Evolutionary conservation across 2,329 filamentous ascomycete genomes (phyloP).

Genomic region (Trichoderma oligosporum): DNA sequence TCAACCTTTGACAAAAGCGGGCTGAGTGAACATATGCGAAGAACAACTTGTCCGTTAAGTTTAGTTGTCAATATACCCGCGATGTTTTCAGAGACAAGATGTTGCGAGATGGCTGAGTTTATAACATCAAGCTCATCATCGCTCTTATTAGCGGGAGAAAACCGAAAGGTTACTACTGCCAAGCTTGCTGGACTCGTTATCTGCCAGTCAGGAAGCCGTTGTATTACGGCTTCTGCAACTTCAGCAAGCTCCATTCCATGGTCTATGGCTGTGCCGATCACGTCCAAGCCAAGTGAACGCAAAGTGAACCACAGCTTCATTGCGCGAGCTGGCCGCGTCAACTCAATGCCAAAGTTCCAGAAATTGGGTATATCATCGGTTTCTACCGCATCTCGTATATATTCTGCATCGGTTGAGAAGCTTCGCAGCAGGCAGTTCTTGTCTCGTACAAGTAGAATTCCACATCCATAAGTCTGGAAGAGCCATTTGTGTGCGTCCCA

Average conservation of each 20-base stretch:
- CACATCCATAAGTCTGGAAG: conserved; percentile 28
- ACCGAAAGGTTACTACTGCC: conserved; percentile 25
- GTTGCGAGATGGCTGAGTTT: conserved; percentile 15
- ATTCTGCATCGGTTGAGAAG: conserved; percentile 28
- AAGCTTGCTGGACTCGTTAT: conserved; percentile 27
- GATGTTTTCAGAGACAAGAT: conserved; percentile 10
- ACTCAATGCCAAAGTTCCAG: conserved; percentile 28
- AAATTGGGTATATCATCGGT: conserved; percentile 28
- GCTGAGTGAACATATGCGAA: conserved; percentile 19
- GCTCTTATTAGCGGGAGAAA: background rate
- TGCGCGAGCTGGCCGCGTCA: conserved; percentile 25
- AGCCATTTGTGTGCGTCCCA: conserved; percentile 31
- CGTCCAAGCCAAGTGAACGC: conserved; percentile 24
- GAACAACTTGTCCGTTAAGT: conserved; percentile 15
- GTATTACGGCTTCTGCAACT: conserved; percentile 23
- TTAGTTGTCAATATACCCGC: conserved; percentile 22
- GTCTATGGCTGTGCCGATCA: conserved; percentile 24
- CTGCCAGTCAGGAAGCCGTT: conserved; percentile 23
- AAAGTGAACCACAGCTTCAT: conserved; percentile 30
- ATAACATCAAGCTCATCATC: conserved; percentile 18
- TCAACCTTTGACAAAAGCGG: background rate
- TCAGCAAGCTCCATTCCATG: conserved; percentile 25
- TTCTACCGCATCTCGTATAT: conserved; percentile 27
- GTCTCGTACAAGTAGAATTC: conserved; percentile 24
- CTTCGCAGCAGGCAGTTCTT: conserved; percentile 22